Percentiles rank a stretch among this genome's conserved stretches.
Evolutionary conservation across 352 stramenopile genomes (phyloP).

Genomic region (Phytopythium helicoides): DNA sequence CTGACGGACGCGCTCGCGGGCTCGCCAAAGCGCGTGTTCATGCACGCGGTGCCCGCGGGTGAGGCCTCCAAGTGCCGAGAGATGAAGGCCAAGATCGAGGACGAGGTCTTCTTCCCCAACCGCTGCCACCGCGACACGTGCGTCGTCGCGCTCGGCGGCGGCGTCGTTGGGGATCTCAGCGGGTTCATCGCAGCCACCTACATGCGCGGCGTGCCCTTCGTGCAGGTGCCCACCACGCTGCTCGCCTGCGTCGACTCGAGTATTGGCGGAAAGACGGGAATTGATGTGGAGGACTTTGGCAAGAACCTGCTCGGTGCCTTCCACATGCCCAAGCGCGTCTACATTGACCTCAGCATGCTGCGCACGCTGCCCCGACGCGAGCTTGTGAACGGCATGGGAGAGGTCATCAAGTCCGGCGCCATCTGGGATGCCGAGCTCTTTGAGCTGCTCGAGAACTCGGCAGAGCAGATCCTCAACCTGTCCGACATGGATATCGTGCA

Average conservation of each 20-base stretch:
- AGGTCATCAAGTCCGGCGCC: slow-evolving; percentile 98
- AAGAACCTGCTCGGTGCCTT: slow-evolving; percentile 99
- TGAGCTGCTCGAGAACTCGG: slow-evolving; percentile 90
- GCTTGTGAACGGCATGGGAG: slow-evolving; percentile 92
- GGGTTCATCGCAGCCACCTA: slow-evolving; percentile 98
- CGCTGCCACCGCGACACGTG: slow-evolving; percentile 82
- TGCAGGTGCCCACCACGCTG: slow-evolving; percentile 96
- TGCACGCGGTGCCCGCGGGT: slow-evolving; percentile 61
- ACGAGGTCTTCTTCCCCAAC: slow-evolving; percentile 78
- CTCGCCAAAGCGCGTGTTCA: slow-evolving; percentile 48
- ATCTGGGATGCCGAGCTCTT: slow-evolving; percentile 95
- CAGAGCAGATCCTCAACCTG: slow-evolving; percentile 74
- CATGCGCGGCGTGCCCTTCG: slow-evolving; percentile 89
- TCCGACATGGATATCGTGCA: slow-evolving; percentile 68
- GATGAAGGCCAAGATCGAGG: slow-evolving; percentile 79
- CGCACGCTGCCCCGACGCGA: slow-evolving; percentile 96
- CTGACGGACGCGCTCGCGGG: slow-evolving; percentile 31
- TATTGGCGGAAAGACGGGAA: slow-evolving; percentile 98
- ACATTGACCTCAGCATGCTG: slow-evolving; percentile 94
- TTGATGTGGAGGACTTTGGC: slow-evolving; percentile 92
- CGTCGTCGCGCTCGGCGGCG: slow-evolving; percentile 91
- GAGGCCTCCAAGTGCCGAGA: slow-evolving; percentile 77
- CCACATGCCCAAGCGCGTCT: slow-evolving; percentile 97
- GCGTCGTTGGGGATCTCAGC: slow-evolving; percentile 97
- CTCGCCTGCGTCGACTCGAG: slow-evolving; percentile 99